These are phyloP conservation scores for Aurantiochytrium sp. DNA, from an alignment of 108 stramenopile species.

Conservation along the genomic window DNA sequence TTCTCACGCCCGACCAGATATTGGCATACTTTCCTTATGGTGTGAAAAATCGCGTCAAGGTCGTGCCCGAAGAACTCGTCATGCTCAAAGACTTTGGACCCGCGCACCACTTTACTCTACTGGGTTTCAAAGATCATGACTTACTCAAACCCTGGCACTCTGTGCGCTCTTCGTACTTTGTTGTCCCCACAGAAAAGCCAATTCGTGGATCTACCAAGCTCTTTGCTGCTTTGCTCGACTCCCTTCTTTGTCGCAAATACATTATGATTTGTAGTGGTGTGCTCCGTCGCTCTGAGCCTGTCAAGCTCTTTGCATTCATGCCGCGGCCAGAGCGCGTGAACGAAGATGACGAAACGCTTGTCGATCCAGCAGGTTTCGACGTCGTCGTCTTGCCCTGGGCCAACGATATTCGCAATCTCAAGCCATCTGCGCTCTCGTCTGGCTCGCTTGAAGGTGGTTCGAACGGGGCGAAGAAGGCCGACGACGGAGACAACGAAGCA, in stretches of 20 bases:
- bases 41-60: background rate
- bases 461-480: background rate
- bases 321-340: background rate
- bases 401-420: background rate
- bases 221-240: background rate
- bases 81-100: background rate
- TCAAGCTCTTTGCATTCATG: background rate
- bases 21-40: background rate
- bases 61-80: background rate
- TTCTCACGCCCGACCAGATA: conserved; percentile 12
- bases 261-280: background rate
- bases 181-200: background rate
- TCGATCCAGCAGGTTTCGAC: background rate
- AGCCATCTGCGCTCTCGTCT: background rate
- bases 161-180: conserved; percentile 9
- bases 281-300: background rate
- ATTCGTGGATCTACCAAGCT: background rate
- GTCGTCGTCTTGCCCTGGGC: conserved; percentile 7
- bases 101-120: background rate
- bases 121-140: background rate
- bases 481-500: background rate
- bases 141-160: background rate
- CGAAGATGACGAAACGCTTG: background rate
- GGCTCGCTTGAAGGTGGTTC: background rate
- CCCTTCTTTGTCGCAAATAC: background rate